A percentile compares a stretch with the other conserved stretches of the same genome.
Evolutionary conservation across 2,329 filamentous ascomycete species (phyloP).

Genomic region (Botrytis deweyae): DNA sequence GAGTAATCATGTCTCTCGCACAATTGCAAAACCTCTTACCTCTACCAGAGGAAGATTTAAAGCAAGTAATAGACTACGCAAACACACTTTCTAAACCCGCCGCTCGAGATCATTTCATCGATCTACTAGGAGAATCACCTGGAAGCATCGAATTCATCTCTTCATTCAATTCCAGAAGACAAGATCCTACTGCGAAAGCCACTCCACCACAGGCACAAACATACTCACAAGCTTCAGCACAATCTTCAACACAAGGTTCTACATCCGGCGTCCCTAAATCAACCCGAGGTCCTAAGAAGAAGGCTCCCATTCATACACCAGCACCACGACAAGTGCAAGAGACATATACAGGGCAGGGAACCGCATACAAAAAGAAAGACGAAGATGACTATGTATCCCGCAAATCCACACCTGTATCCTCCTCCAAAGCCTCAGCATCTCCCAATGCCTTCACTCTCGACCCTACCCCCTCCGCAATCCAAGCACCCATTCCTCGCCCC

Average conservation of each 20-base stretch:
- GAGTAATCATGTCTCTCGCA: conserved; percentile 47
- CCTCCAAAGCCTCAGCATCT: conserved; percentile 36
- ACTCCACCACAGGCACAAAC: conserved; percentile 21
- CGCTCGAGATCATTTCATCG: conserved; percentile 80
- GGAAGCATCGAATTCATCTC: conserved; percentile 71
- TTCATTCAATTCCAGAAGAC: conserved; percentile 67
- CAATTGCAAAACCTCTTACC: conserved; percentile 80
- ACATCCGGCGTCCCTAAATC: conserved; percentile 47
- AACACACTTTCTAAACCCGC: conserved; percentile 72
- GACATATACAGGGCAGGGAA: conserved; percentile 57
- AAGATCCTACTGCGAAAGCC: conserved; percentile 42
- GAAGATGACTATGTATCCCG: conserved; percentile 69
- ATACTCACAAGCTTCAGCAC: conserved; percentile 15
- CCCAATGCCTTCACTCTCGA: conserved; percentile 43
- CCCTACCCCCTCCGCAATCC: conserved; percentile 52
- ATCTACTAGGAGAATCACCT: conserved; percentile 83
- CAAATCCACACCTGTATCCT: conserved; percentile 42
- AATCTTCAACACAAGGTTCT: conserved; percentile 14
- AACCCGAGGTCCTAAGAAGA: conserved; percentile 54
- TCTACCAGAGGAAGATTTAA: conserved; percentile 78
- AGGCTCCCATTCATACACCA: conserved; percentile 61
- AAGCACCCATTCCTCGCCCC: conserved; percentile 43
- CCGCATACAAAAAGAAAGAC: conserved; percentile 72
- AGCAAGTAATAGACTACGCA: conserved; percentile 82
- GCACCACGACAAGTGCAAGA: conserved; percentile 63